Base-by-base conservation (phyloP, 306 rosid genomes). In the Medicago truncatula region DNA sequence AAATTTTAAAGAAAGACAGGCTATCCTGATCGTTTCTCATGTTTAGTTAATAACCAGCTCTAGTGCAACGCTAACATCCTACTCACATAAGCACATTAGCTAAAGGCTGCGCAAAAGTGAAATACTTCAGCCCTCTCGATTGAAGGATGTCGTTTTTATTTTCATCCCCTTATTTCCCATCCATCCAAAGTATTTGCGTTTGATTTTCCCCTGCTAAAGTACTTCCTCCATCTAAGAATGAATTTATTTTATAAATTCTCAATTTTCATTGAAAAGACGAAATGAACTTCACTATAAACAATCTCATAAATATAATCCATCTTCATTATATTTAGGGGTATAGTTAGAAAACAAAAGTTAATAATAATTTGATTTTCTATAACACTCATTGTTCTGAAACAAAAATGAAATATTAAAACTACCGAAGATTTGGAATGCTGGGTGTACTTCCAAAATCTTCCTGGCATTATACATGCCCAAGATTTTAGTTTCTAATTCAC, bases 71-170 rank as follows among this genome's bases (percentile, higher is more conserved):
- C 25, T 40, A 66, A 7, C 71, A 66, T 43, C 53, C n/a, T 34
- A 63, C 78, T 75, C 44, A 11, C 71, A 47, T 61, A 62, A 62
- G 39, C 41, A 7, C 49, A 75, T 50, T 50, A 36, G 20, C 46
- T 63, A 38, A 50, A 50, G 40, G n/a, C 71, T 28, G 7, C 20
- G 17, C 79, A 8, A 50, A 36, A 49, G 16, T 23, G 9, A 61
- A 11, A 7, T 62, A 75, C 50, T 13, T 34, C 8, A 50, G 20
- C 52, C 64, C 63, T 23, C 36, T 25, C 1, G 8, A 23, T 14
- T 21, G 63, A 58, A 53, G 25, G 12, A 57, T 58, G 10, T 21
- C 8, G 10, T 57, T 58, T 58, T 25, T 57, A 50, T 6, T 58
- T 75, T 40, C 73, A 36, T 17, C 16, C 28, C 31, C 9, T 14